Evolutionary conservation across 139 green algal species (phyloP), one percentile per base, ranked within the genome.

Genomic region (Closterium sp.): DNA sequence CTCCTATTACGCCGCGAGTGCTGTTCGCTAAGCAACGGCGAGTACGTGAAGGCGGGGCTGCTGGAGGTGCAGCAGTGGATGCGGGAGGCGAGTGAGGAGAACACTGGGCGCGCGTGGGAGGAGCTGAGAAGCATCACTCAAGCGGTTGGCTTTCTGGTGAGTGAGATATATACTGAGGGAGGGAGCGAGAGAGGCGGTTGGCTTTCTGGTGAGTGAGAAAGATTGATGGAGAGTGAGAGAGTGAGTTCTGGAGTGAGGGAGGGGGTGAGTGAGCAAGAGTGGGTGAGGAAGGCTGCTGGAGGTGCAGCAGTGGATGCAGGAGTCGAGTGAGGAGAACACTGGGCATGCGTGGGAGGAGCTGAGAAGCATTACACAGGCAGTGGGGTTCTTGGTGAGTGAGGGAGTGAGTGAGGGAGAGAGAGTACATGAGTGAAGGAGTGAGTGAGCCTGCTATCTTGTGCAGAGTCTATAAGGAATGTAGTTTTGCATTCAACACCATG

Each of bases 21-120:
- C 97, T 99, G 98, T 96, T 99, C 97, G 33, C 99, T 99, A 95
- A 97, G 94, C 96, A 99, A 99, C 93, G 98, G 98, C 28, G 98
- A 99, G 96, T 99, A 99, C 94, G 97, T 99, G 33, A 99, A 98
- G 95, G 97, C 95, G 16, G 97, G 97, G 25, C 96, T 99, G 36
- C 95, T 95, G 19, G 96, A 99, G 94, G 96, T 99, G 91, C 98
- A 99, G 95, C 94, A 96, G 85, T 99, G 98, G 98, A 97, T 99
- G 84, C 95, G 96, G 90, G 88, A 94, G 33, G 96, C 95, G 33
- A 95, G 96, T 36, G 93, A 92, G 31, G 96, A 98, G 36, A 94
- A 92, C 85, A 96, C 97, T 33, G 98, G 97, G 12, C 95, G 97
- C 91, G 96, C 95, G 89, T 98, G 96, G 97, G 97, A 99, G 21